Base-by-base conservation (phyloP, 495 filamentous ascomycete species). In the Delitschia confertaspora region DNA sequence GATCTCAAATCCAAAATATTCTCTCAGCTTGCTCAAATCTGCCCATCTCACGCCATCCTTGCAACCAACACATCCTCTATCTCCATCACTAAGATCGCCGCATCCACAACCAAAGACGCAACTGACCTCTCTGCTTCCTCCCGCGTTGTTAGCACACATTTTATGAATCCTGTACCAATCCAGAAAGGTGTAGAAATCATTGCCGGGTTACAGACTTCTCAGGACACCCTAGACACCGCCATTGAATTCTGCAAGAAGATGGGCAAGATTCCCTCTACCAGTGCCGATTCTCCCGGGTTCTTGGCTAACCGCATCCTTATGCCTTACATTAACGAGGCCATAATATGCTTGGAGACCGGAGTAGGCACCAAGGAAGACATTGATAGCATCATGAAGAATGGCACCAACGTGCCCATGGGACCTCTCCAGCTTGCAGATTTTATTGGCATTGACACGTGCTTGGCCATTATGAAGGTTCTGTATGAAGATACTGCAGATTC, bases 171-270 rank as follows among this genome's bases (percentile, higher is more conserved):
- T 0, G 91, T 99, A 0, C 93, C 91, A 1, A 66, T 99, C 3
- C 93, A 95, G 60, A 95, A 94, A 65, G 91, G 91, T 33, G 91
- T 99, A 4, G 91, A 99, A 68, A 93, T 99, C 45, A 96, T 99
- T 55, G 75, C 79, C 17, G 93, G 86, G 16, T 69, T 99, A 30
- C 91, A 99, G 61, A 99, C 91, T 5, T 89, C 84, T 10, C 58
- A 76, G 48, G 71, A 74, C 31, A 96, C 93, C 0, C 64, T 93
- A 20, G 80, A 83, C 5, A 82, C 82, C 3, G 85, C 89, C n/a
- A 69, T 95, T 13, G 80, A 69, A 6, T 93, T 99, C 61, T 84
- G 91, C 58, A 74, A 81, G 63, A 73, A 75, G 36, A 94, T 99
- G 84, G 89, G 88, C 44, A 99, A 99, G 69, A 76, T 95, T 39